Percentiles rank a stretch among this genome's conserved stretches.
These are phyloP conservation scores for Sphagnum fallax DNA, from an alignment of 228 moss, liverwort and hornwort species.

Conservation along the genomic window DNA sequence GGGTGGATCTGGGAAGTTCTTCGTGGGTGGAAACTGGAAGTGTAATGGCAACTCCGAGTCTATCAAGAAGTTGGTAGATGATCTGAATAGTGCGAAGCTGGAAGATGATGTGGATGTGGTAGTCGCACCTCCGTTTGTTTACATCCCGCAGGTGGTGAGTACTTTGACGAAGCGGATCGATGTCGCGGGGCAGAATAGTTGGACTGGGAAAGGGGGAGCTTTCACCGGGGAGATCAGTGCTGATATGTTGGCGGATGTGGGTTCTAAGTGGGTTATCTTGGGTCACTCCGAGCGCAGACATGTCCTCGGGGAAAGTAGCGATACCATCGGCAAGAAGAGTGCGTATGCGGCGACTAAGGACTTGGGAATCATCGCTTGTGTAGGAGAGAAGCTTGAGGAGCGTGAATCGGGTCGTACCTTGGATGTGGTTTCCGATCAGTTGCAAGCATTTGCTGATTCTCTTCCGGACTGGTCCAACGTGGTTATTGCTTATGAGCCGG, in stretches of 20 bases:
- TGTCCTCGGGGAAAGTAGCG: slow-evolving; percentile 14
- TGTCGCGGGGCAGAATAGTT: slow-evolving; percentile 49
- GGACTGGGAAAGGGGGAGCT: slow-evolving; percentile 63
- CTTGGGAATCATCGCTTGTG: slow-evolving; percentile 50
- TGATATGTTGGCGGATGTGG: slow-evolving; percentile 46
- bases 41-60: slow-evolving; percentile 58
- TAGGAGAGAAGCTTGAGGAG: slow-evolving; percentile 52
- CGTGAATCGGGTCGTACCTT: slow-evolving; percentile 37
- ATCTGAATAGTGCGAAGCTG: slow-evolving; percentile 42
- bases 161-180: slow-evolving; percentile 40
- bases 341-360: slow-evolving; percentile 38
- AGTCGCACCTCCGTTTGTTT: slow-evolving; percentile 48
- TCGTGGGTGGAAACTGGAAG: slow-evolving; percentile 70
- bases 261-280: slow-evolving; percentile 45
- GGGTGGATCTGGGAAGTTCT: slow-evolving; percentile 53
- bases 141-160: slow-evolving; percentile 34
- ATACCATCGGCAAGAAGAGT: slow-evolving; percentile 47
- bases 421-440: slow-evolving; percentile 38
- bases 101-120: slow-evolving; percentile 63
- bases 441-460: slow-evolving; percentile 38
- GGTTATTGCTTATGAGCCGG: slow-evolving; percentile 64
- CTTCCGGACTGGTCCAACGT: slow-evolving; percentile 39
- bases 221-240: slow-evolving; percentile 65
- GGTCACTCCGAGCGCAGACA: slow-evolving; percentile 64
- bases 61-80: slow-evolving; percentile 40